Evolutionary conservation across 208 protist genomes (phyloP), one percentile per base, ranked within the genome.

Genomic region (Leishmania turanica): DNA sequence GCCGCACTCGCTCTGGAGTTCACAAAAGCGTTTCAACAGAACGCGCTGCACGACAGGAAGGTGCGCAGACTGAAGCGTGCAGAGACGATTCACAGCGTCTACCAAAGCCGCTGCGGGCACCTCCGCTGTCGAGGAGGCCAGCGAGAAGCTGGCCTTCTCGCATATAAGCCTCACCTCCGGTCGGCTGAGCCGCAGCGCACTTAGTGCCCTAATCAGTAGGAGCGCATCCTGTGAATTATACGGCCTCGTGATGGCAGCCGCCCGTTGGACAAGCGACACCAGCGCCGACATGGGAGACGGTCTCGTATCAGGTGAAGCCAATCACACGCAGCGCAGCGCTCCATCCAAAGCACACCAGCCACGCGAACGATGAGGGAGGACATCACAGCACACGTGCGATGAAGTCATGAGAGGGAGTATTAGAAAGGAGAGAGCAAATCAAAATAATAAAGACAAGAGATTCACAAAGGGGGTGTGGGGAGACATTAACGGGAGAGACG

Each of bases 201-300:
- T 76, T 15, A 96, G 82, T 17, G 91, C 75, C 19, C 84, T 88
- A 15, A 96, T 72, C 4, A 94, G 75, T 4, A 95, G 78, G 0
- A 95, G 34, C 1, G 91, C 82, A 78, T 96, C 93, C 42, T 92
- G 91, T 11, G 60, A 75, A 37, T 93, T 95, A 70, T 93, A 88
- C 21, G 89, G 88, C 62, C 79, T 81, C 1, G 74, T 65, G 42
- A 85, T 87, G 7, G 37, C 77, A 1, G 93, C 89, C 6, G 88
- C 90, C 40, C 91, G 87, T 3, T 84, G 79, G 3, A 96, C 71
- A 2, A 96, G 80, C 34, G 68, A 53, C 8, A 79, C 54, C 8
- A 87, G 74, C 24, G 71, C 56, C 3, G 69, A 51, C n/a, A 79
- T 66, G 53, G n/a, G n/a, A n/a, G 70, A 24, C 45, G 27, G 31